Base-by-base conservation (phyloP, 371 early-diverging fungal genomes). In the Mucor circinelloides region DNA sequence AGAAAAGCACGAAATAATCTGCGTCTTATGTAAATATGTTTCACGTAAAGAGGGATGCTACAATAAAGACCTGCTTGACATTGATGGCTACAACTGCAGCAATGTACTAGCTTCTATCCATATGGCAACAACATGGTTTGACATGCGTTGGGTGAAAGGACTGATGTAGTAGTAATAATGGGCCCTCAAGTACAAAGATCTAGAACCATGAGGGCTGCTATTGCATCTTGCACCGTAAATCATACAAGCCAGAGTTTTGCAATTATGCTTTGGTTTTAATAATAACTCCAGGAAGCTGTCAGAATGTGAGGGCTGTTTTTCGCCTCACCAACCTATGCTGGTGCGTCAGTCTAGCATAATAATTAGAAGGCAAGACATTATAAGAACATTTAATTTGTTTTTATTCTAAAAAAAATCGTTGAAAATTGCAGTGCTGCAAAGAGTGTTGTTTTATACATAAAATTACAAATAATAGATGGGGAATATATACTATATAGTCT, bases 401-500 rank as follows among this genome's bases (percentile, higher is more conserved):
- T 52, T 25, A 52, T 52, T 52, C 27, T 52, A 23, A 23, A 48
- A 36, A 40, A 50, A 52, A 52, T 23, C 23, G 25, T 52, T 52
- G 40, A 5, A 46, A 46, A 46, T 46, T 46, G 46, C 19, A 27
- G 52, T 52, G 52, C 13, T 50, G 50, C 21, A 50, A 25, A 27
- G 5, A 52, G 52, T 13, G 52, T 40, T 40, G 6, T 52, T 52
- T 50, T 52, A 52, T 52, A 52, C 52, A 52, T 52, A 52, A 52
- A 52, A 52, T 52, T 52, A 52, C 52, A 52, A 27, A 52, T 52
- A 52, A 52, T 27, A 25, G 23, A 52, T 46, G 15, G 52, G 52
- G 52, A 52, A 52, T 52, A 52, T 50, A 52, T 52, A 52, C 25
- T 50, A 52, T 52, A 52, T 52, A 52, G 52, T 52, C 52, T 52